Conservation (phyloP, 2,329 filamentous ascomycete species). For the Thermothelomyces thermophilus region DNA sequence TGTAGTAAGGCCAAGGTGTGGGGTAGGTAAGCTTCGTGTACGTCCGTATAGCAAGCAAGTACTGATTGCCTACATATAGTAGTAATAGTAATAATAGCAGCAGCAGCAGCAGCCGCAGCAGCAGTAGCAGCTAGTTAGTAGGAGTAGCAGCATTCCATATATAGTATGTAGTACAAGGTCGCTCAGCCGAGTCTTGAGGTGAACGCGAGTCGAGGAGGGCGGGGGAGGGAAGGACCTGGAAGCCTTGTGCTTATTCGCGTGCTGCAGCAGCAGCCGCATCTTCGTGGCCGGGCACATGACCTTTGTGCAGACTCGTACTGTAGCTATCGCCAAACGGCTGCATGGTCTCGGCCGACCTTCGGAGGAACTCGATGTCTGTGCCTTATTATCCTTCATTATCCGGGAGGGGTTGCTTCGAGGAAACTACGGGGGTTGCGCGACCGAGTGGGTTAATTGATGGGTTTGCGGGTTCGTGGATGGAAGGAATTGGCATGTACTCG, state of each 20-base stretch:
- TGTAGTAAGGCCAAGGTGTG: conserved; percentile 8
- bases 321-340: not conserved
- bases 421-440: not conserved
- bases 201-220: not conserved
- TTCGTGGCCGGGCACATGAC: conserved; percentile 5
- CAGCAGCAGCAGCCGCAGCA: no score
- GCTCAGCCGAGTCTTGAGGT: not conserved
- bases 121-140: no score
- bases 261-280: not conserved
- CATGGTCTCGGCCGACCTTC: not conserved
- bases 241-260: not conserved
- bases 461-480: no score
- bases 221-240: not conserved
- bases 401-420: not conserved
- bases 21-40: conserved; percentile 7
- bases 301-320: not conserved
- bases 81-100: no score
- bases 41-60: no score
- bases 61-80: no score
- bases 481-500: not conserved
- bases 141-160: no score
- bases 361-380: not conserved
- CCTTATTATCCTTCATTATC: not conserved
- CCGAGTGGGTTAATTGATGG: not conserved
- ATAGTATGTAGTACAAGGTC: not conserved